Evolutionary conservation across 2,329 filamentous ascomycete species (phyloP).

Genomic region (Fusarium coffeatum): DNA sequence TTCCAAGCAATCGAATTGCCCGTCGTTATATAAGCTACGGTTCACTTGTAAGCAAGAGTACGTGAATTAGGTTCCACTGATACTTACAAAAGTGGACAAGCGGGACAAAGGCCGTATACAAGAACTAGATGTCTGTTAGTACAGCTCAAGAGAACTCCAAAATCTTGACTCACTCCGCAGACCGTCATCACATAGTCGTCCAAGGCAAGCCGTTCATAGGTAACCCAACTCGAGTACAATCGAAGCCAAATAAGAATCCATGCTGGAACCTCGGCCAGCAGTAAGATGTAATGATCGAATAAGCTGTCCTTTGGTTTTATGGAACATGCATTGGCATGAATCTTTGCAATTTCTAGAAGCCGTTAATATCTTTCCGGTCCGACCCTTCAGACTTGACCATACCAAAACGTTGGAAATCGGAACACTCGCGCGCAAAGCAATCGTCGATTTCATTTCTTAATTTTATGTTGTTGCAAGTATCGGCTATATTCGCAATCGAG

Average conservation of each 20-base stretch:
- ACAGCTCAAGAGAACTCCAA: not conserved
- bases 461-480: constrained; percentile 26
- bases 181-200: constrained; percentile 57
- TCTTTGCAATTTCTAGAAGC: constrained; percentile 47
- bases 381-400: not conserved
- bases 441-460: constrained; percentile 12
- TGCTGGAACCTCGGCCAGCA: constrained; percentile 53
- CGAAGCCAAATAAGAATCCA: constrained; percentile 51
- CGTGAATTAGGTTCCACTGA: too few species aligned
- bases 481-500: constrained; percentile 2
- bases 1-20: constrained; percentile 9
- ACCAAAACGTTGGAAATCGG: constrained; percentile 36
- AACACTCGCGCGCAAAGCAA: constrained; percentile 35
- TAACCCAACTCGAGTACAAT: constrained; percentile 53
- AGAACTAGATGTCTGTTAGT: constrained; percentile 34
- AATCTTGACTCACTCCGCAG: constrained; percentile 46
- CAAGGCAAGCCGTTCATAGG: constrained; percentile 46
- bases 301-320: constrained; percentile 48
- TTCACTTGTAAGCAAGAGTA: constrained; percentile 3
- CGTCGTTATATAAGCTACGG: constrained; percentile 19
- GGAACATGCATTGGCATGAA: constrained; percentile 51
- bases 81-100: constrained; percentile 28
- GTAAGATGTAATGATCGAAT: constrained; percentile 48
- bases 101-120: constrained; percentile 40
- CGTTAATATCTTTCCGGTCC: constrained; percentile 1